Evolutionary conservation across 1,284 basidiomycete genomes (phyloP), one percentile per base, ranked within the genome.

Genomic region (Hymenochaete sp.): DNA sequence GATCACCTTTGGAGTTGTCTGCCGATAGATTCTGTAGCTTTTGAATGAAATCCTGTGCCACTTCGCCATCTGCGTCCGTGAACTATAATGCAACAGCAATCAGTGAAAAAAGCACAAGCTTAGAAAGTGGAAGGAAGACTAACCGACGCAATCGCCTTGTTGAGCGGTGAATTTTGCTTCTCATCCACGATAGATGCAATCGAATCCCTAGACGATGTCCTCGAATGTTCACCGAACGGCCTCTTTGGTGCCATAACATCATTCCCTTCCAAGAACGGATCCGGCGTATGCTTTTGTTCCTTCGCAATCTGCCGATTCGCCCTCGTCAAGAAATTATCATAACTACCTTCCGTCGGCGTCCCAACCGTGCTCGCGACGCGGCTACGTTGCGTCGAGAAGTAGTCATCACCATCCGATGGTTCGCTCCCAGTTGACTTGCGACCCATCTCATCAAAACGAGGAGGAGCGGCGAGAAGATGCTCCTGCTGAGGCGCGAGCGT

Each of bases 141-240:
- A 59, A 88, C 85, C 46, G 88, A 82, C 50, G 83, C 84, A 59
- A 91, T 89, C 8, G 90, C 88, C 66, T 93, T 93, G 67, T 95
- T 95, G 50, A 93, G 66, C 4, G 89, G 88, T 9, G 90, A 93
- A 49, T 84, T 83, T 1, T 69, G 68, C 67, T 93, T 93, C 57
- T 93, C 91, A 55, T 92, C 88, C 32, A 90, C 84, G 46, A 93
- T 89, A 2, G 84, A 84, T 8, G 83, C 79, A 50, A 93, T 90
- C 4, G 88, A 91, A 57, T 93, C 91, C 22, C 85, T 79, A 0
- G 88, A 92, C 0, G 83, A 82, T 2, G 75, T 73, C 9, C 87
- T 73, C 25, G 85, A 89, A 61, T 89, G 84, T n/a, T 67, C 55
- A 45, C 83, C 83, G 63, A 91, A 92, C 0, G 89, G 88, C 52